Percentiles rank a stretch among this genome's conserved stretches.
These are phyloP conservation scores for Ogataea hybrid DNA, from an alignment of 1,139 yeast genomes.

Conservation along the genomic window DNA sequence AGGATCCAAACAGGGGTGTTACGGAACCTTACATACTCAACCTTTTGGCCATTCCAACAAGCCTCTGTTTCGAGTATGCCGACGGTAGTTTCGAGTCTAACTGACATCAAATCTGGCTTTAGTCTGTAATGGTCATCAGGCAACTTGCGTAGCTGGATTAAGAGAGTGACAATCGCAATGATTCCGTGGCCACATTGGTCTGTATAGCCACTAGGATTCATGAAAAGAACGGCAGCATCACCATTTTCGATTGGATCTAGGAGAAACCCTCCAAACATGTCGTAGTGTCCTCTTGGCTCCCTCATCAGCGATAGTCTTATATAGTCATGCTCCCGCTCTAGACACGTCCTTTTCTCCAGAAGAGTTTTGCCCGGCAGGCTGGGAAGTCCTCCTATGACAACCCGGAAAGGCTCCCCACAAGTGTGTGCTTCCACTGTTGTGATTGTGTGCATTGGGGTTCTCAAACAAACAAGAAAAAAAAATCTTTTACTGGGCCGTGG, in stretches of 20 bases:
- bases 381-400: slow-evolving; percentile 26
- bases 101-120: slow-evolving; percentile 21
- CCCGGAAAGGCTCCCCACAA: slow-evolving; percentile 28
- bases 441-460: slow-evolving; percentile 9
- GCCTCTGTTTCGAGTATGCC: slow-evolving; percentile 23
- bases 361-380: slow-evolving; percentile 24
- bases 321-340: slow-evolving; percentile 23
- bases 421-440: slow-evolving; percentile 31
- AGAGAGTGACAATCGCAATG: slow-evolving; percentile 24
- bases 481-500: no score
- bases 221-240: slow-evolving; percentile 27
- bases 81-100: slow-evolving; percentile 25
- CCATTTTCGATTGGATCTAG: slow-evolving; percentile 20
- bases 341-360: slow-evolving; percentile 22
- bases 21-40: slow-evolving; percentile 24
- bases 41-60: slow-evolving; percentile 25
- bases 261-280: slow-evolving; percentile 29
- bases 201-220: slow-evolving; percentile 29
- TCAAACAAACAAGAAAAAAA: not conserved
- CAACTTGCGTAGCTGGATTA: slow-evolving; percentile 22
- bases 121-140: slow-evolving; percentile 18
- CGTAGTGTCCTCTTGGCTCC: slow-evolving; percentile 31
- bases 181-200: slow-evolving; percentile 32
- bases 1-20: slow-evolving; percentile 28
- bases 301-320: slow-evolving; percentile 26